Percentiles rank a stretch among this genome's conserved stretches.
These are phyloP conservation scores for Cenchrus americanus DNA, from an alignment of 176 grass and related monocot species.

Conservation along the genomic window DNA sequence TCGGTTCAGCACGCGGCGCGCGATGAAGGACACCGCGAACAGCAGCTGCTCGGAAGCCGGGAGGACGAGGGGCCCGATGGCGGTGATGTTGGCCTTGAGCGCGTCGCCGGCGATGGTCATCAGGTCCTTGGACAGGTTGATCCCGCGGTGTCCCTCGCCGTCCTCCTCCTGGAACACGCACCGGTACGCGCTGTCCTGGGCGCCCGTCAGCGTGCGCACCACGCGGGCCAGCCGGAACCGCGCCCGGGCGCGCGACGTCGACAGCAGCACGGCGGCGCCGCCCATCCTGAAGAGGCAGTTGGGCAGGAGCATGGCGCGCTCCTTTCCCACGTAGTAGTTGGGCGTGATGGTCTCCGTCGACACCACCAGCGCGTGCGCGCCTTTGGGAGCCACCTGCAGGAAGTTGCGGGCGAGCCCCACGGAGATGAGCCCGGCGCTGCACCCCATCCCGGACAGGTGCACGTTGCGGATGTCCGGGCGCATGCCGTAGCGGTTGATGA, in stretches of 20 bases:
- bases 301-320: constrained; percentile 82
- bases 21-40: constrained; percentile 69
- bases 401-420: constrained; percentile 54
- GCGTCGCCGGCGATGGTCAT: constrained; percentile 79
- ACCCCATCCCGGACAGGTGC: constrained; percentile 78
- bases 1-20: constrained; percentile 52
- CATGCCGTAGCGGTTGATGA: constrained; percentile 63
- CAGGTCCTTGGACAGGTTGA: constrained; percentile 77
- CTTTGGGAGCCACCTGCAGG: constrained; percentile 47
- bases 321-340: constrained; percentile 78
- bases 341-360: constrained; percentile 86
- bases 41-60: constrained; percentile 81
- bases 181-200: constrained; percentile 60
- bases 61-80: constrained; percentile 66
- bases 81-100: constrained; percentile 78
- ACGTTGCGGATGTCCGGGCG: constrained; percentile 61
- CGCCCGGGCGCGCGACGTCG: constrained; percentile 43
- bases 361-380: constrained; percentile 63
- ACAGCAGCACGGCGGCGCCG: constrained; percentile 65
- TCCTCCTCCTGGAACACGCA: constrained; percentile 90
- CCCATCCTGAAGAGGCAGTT: constrained; percentile 89
- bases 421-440: constrained; percentile 67
- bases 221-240: constrained; percentile 68
- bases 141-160: constrained; percentile 56
- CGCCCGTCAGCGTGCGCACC: constrained; percentile 75